Conservation (phyloP, 176 grass and related monocot species). For the Lolium rigidum region DNA sequence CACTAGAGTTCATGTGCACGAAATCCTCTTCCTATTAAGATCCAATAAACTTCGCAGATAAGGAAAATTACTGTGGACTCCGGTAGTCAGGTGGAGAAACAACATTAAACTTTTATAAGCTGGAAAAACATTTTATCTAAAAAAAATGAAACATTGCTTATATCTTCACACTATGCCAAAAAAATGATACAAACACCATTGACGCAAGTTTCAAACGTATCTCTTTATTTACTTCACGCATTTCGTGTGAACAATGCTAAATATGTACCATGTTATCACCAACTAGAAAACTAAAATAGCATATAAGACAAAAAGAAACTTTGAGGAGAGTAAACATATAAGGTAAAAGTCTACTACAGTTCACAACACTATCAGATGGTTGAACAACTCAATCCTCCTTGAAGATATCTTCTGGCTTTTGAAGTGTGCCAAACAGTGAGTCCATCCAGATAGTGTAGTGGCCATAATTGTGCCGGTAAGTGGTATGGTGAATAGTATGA, state of each 20-base stretch:
- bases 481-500: slow-evolving; percentile 97
- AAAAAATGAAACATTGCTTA: not conserved
- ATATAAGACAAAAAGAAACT: not conserved
- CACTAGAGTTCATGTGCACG: too few species aligned
- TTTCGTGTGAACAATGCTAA: slow-evolving; percentile 5
- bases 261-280: slow-evolving; percentile 21
- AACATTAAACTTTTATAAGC: too few species aligned
- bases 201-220: not conserved
- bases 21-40: too few species aligned
- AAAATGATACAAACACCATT: slow-evolving; percentile 29
- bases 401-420: slow-evolving; percentile 68
- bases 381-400: slow-evolving; percentile 56
- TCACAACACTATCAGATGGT: not conserved
- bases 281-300: slow-evolving; percentile 6
- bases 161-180: not conserved
- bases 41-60: too few species aligned
- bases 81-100: too few species aligned
- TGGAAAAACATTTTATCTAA: too few species aligned
- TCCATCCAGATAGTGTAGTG: slow-evolving; percentile 97
- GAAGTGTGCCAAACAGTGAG: slow-evolving; percentile 89
- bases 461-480: slow-evolving; percentile 98
- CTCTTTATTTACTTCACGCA: slow-evolving; percentile 15
- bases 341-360: slow-evolving; percentile 23
- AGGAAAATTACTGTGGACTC: too few species aligned
- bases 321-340: not conserved